These are phyloP conservation scores for Clitopilus passeckerianus DNA, from an alignment of 768 basidiomycete genomes.

Conservation along the genomic window DNA sequence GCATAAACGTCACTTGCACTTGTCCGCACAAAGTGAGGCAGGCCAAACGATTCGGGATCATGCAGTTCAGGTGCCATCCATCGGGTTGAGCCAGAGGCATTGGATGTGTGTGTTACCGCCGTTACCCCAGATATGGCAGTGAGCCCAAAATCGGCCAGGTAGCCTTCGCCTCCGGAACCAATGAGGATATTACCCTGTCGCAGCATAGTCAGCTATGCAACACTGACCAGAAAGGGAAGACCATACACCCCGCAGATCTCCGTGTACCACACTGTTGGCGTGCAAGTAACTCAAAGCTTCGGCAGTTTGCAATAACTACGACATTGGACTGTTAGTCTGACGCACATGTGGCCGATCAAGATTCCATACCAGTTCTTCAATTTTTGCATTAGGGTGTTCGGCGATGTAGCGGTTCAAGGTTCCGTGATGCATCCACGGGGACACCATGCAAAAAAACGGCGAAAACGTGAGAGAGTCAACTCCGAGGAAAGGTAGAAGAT, in stretches of 20 bases:
- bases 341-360: neutral
- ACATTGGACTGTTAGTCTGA: neutral
- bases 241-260: constrained; percentile 16
- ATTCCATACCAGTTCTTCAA: constrained; percentile 12
- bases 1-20: constrained; percentile 21
- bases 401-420: constrained; percentile 14
- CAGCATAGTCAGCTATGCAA: neutral
- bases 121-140: constrained; percentile 16
- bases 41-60: constrained; percentile 12
- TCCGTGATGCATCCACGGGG: constrained; percentile 19
- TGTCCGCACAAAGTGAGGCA: constrained; percentile 9
- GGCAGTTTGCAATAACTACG: constrained; percentile 11
- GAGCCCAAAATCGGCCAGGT: constrained; percentile 26
- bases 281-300: constrained; percentile 15
- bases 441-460: constrained; percentile 18
- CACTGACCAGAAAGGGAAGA: neutral
- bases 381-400: constrained; percentile 12
- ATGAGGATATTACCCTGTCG: constrained; percentile 20
- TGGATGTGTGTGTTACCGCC: constrained; percentile 6
- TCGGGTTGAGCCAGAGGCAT: constrained; percentile 13
- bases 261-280: constrained; percentile 12
- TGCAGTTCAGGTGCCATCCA: constrained; percentile 28
- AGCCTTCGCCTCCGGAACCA: constrained; percentile 10
- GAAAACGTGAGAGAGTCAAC: constrained; percentile 17
- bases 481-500: constrained; percentile 21